Evolutionary conservation across 2,329 filamentous ascomycete genomes (phyloP), one percentile per base, ranked within the genome.

Genomic region (Mariannaea elegans): DNA sequence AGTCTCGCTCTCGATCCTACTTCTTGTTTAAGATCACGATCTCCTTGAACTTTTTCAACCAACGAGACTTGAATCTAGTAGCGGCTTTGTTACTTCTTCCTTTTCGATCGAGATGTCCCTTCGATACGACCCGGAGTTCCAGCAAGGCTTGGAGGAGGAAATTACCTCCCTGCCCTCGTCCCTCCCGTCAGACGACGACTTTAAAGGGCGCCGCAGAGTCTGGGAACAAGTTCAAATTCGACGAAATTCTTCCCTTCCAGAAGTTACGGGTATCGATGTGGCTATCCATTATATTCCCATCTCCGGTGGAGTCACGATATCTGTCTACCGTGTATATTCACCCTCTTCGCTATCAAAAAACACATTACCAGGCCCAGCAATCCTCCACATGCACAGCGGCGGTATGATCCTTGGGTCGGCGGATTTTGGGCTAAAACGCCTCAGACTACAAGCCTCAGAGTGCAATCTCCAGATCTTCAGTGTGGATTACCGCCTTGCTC

Each of bases 401-500:
- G 54, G 54, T 4, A 44, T 45, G 16, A 39, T 57, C 12, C 16
- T 46, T 29, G 19, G 16, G 2, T 45, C 38, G 8, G 39, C 29
- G 2, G 6, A 29, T 18, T 13, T 16, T n/a, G 16, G 34, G n/a
- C 6, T 13, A 32, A 46, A 46, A 13, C n/a, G 16, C 19, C 3
- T 51, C 2, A 6, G 16, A 38, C 29, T 12, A 13, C 39, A 50
- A 8, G 29, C 41, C 4, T 8, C 29, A 8, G 24, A 54, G 12
- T 57, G 46, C 13, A 16, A 36, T 7, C 52, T 57, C 2, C 52
- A 44, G 21, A 21, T 52, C 10, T 63, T 63, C 48, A 56, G 54
- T 7, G 59, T 64, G 10, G 55, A 64, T 21, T 64, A 62, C 27
- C 49, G 62, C 3, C 44, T 56, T 1, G 59, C 59, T 7, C 59